Evolutionary conservation across 1,284 basidiomycete genomes (phyloP), one percentile per base, ranked within the genome.

Genomic region (Takashimella tepidaria): DNA sequence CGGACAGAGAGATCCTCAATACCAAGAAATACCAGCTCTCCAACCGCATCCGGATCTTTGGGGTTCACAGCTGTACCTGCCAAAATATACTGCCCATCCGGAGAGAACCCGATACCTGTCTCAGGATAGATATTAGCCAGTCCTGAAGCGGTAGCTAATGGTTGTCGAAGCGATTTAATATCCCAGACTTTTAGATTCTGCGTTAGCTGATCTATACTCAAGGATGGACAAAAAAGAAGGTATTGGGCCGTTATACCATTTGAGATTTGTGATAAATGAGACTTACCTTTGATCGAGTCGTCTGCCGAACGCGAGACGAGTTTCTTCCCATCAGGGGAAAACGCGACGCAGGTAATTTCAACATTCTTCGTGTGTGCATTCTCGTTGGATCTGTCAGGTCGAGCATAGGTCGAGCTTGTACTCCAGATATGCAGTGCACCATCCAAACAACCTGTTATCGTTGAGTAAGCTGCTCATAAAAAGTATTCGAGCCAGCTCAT

Each of bases 351-450:
- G 2, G 90, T 90, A 1, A 87, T 91, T 66, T 91, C 89, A 0
- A 84, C 87, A 37, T 83, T 84, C 70, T 88, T 91, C 22, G 75
- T 76, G 71, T 98, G 96, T 2, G 95, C 95, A 25, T 81, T 83
- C 69, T 96, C 92, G 52, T 89, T 83, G 2, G 84, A 83, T 78
- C 87, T 82, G 64, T 86, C 88, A 8, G 96, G 93, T 58, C 93
- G 81, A 19, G 91, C 88, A 69, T 91, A 92, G 74, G 95, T 98
- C 26, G 87, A 87, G 46, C 80, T 86, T n/a, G 89, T 82, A 61
- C 89, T 84, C 96, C 96, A 99, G 71, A 96, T 80, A 70, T 95
- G 89, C 56, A 98, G 67, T 5, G 90, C 85, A 5, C 96, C 96
- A 71, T 98, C 96, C 57, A 87, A 70, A 63, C 92, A 93, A 23